Evolutionary conservation across 139 green algal species (phyloP), one percentile per base, ranked within the genome.

Genomic region (Marvania coccoides): DNA sequence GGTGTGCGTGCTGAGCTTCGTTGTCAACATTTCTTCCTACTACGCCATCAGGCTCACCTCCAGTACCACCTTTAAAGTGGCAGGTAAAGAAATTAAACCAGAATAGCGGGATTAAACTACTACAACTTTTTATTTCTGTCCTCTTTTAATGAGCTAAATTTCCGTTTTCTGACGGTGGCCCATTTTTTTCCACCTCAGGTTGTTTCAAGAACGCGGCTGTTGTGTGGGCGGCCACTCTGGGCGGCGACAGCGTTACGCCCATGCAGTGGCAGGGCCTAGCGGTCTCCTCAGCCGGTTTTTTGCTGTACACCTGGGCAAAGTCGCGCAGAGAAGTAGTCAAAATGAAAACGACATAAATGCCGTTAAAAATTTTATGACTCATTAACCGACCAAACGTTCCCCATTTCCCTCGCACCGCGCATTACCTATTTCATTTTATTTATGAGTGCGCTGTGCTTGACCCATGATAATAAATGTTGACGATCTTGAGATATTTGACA

Each of bases 141-240:
- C 42, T 51, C 42, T 51, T 51, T 51, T 51, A 51, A 28, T 51
- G 19, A 51, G n/a, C n/a, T n/a, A n/a, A n/a, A n/a, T n/a, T 19
- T 19, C 42, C 19, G 42, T 19, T n/a, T 19, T 19, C 19, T 19
- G 42, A 51, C 19, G 42, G 19, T 19, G 42, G 19, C 42, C 42
- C 19, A 51, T 19, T 19, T 19, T 19, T 51, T 51, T 51, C 19
- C 19, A 51, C 19, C 48, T n/a, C 26, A 47, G 64, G 71, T 4
- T 78, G 71, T 48, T 28, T 80, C 4, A 79, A 81, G 55, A 81
- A 81, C 58, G 63, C 45, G 13, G 36, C 61, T 35, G 54, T 81
- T 19, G 73, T 81, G 40, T 69, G 34, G 72, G 42, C 59, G 14
- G 58, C 58, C 45, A 70, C 76, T 8, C 9, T 66, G 19, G 46